These are phyloP conservation scores for Seiridium cupressi DNA, from an alignment of 2,329 filamentous ascomycete species.

Conservation along the genomic window DNA sequence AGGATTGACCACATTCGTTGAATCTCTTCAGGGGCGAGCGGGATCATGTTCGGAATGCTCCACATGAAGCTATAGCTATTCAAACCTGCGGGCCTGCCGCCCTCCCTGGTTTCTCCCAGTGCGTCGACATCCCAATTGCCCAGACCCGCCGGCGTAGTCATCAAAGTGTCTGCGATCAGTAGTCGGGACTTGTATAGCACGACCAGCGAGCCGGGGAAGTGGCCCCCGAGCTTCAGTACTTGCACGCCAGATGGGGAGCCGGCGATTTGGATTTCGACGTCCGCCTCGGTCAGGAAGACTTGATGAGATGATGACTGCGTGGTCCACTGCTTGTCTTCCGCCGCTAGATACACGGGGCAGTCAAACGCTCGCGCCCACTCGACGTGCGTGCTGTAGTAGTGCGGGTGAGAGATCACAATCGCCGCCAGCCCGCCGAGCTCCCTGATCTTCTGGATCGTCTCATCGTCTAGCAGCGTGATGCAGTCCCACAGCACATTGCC, in stretches of 20 bases:
- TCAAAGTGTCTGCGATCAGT: conserved; percentile 76
- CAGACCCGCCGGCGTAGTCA: conserved; percentile 63
- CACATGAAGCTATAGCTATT: conserved; percentile 71
- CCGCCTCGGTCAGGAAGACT: conserved; percentile 43
- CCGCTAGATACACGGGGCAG: conserved; percentile 68
- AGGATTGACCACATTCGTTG: conserved; percentile 69
- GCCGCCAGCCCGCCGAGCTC: conserved; percentile 64
- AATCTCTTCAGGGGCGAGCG: conserved; percentile 63
- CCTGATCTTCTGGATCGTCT: conserved; percentile 58
- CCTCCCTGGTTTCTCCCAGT: conserved; percentile 28
- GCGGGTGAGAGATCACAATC: conserved; percentile 77
- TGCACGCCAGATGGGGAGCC: conserved; percentile 45
- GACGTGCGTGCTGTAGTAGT: conserved; percentile 76
- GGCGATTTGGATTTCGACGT: conserved; percentile 33
- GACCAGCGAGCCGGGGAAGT: conserved; percentile 75
- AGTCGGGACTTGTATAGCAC: conserved; percentile 60
- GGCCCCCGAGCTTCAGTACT: conserved; percentile 71
- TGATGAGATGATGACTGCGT: conserved; percentile 42
- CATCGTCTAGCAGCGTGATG: conserved; percentile 65
- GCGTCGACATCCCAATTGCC: conserved; percentile 46
- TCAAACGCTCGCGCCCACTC: conserved; percentile 69
- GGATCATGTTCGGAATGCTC: conserved; percentile 75
- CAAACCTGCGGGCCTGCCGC: conserved; percentile 36
- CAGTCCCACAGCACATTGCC: conserved; percentile 83
- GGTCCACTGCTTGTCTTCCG: conserved; percentile 66